Evolutionary conservation across 495 filamentous ascomycete genomes (phyloP).

Genomic region (Penicillium manginii): DNA sequence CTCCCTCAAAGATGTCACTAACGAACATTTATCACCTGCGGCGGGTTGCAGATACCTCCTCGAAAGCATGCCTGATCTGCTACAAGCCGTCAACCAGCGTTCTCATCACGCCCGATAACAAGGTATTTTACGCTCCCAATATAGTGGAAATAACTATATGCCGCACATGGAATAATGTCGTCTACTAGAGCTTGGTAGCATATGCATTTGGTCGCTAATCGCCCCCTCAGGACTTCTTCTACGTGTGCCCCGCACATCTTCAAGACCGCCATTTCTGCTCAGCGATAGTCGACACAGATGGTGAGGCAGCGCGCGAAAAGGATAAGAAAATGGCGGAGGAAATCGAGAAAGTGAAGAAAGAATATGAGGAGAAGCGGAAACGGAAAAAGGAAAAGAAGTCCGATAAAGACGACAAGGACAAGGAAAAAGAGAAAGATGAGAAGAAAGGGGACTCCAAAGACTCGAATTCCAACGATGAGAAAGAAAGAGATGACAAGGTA

Average conservation of each 20-base stretch:
- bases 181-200: not conserved
- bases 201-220: conserved; percentile 7
- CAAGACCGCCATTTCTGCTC: conserved; percentile 82
- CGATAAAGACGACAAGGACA: conserved; percentile 44
- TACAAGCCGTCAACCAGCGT: conserved; percentile 87
- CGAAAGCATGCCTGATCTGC: conserved; percentile 87
- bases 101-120: conserved; percentile 86
- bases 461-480: conserved; percentile 42
- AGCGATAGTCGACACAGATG: conserved; percentile 77
- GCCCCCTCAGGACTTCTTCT: conserved; percentile 85
- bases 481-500: conserved; percentile 62
- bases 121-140: conserved; percentile 51
- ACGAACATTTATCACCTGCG: conserved; percentile 86
- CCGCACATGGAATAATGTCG: not conserved
- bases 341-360: conserved; percentile 72
- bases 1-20: conserved; percentile 53
- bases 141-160: not conserved
- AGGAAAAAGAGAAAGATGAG: conserved; percentile 55
- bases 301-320: conserved; percentile 65
- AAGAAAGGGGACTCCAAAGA: conserved; percentile 47
- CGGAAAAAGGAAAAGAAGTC: conserved; percentile 38
- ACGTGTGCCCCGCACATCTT: conserved; percentile 82
- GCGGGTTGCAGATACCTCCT: conserved; percentile 79
- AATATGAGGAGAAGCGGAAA: conserved; percentile 48
- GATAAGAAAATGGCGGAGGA: conserved; percentile 71